A percentile compares a stretch with the other conserved stretches of the same genome.
Conservation (phyloP, 163 green algal genomes). For the Chlorella variabilis region DNA sequence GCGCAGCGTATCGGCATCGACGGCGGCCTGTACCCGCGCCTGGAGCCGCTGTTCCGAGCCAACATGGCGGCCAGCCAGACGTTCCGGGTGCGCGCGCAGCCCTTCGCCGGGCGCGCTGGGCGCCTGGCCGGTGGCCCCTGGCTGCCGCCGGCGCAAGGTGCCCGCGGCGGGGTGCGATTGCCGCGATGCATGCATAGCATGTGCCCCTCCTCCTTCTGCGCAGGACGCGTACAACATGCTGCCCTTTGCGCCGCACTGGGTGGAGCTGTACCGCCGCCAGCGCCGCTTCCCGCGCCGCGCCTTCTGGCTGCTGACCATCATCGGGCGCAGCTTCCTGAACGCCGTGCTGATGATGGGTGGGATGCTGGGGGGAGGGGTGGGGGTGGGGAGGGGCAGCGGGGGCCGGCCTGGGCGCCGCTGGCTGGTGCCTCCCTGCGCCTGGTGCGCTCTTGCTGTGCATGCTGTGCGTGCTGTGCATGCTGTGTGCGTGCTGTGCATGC, state of each 20-base stretch:
- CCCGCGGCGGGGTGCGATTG: no score
- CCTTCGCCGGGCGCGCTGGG: background rate
- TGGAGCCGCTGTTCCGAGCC: constrained; percentile 10
- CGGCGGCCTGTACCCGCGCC: constrained; percentile 19
- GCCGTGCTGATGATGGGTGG: constrained; percentile 33
- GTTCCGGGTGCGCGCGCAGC: background rate
- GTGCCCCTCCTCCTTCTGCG: no score
- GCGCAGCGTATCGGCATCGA: constrained; percentile 31
- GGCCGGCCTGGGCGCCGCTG: no score
- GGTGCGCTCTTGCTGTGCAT: no score
- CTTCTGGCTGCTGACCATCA: constrained; percentile 6
- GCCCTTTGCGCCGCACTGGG: background rate
- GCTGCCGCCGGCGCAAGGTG: no score
- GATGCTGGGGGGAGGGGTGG: no score
- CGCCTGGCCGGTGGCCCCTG: no score
- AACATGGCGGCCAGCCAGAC: background rate
- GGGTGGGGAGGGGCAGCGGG: no score
- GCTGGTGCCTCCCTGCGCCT: no score
- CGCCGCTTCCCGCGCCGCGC: background rate
- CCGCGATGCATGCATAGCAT: no score
- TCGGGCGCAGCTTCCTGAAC: constrained; percentile 11
- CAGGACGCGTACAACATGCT: constrained; percentile 26
- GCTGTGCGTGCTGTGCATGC: no score
- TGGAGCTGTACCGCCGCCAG: constrained; percentile 40
- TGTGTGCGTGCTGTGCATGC: no score